phyloP scores from a whole-genome alignment of 768 basidiomycete genomes.

The Hypsizygus marmoreus region DNA sequence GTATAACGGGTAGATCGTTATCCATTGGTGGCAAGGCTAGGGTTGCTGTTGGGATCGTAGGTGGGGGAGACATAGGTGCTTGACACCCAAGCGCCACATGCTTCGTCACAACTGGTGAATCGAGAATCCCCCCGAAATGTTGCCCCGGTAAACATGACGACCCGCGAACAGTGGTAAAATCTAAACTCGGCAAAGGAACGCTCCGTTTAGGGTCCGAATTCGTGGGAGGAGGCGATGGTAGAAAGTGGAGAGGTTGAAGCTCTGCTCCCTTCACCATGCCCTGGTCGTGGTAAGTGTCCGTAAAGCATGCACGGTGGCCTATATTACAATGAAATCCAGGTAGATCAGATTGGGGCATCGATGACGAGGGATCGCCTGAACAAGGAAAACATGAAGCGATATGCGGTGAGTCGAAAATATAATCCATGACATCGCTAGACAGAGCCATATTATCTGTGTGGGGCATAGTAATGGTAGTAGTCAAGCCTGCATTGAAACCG shows the following conservation, averaged over 20 bases:
- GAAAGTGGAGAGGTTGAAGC: constrained; percentile 4
- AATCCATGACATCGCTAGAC: constrained; percentile 3
- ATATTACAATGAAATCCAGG: constrained; percentile 14
- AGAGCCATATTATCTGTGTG: constrained; percentile 11
- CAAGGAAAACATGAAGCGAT: neutral
- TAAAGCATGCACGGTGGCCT: constrained; percentile 3
- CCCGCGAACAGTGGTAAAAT: constrained; percentile 3
- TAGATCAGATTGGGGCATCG: constrained; percentile 13
- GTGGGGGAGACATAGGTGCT: constrained; percentile 42
- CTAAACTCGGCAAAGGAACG: constrained; percentile 23
- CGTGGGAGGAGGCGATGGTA: constrained; percentile 29
- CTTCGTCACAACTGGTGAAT: constrained; percentile 32
- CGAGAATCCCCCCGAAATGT: constrained; percentile 28
- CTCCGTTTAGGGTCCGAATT: constrained; percentile 27
- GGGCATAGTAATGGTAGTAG: constrained; percentile 10
- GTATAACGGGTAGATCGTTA: constrained; percentile 17
- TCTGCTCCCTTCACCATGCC: neutral
- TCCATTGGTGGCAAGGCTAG: constrained; percentile 39
- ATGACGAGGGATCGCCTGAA: constrained; percentile 6
- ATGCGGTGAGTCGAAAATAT: constrained; percentile 8
- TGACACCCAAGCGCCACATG: constrained; percentile 28
- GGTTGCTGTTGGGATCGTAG: constrained; percentile 39
- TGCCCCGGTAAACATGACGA: constrained; percentile 3
- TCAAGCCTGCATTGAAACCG: constrained; percentile 15
- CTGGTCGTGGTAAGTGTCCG: constrained; percentile 1